Base-by-base conservation (phyloP, 2,329 filamentous ascomycete genomes). In the Sporothrix schenckii region DNA sequence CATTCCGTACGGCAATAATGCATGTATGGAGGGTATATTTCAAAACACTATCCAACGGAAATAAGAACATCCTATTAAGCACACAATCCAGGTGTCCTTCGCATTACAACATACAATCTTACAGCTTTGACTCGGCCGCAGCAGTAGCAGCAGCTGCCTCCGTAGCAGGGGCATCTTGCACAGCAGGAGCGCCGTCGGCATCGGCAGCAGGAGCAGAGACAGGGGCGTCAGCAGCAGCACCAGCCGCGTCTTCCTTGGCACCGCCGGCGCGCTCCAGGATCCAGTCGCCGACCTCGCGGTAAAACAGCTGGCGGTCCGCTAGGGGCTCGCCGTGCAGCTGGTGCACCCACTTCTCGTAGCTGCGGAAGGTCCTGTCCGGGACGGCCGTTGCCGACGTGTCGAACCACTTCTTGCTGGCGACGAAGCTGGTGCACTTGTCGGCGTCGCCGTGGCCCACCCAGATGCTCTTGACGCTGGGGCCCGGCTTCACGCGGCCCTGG, bases 321-420 rank as follows among this genome's bases (percentile, higher is more conserved):
- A 74, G 75, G 1, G 71, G 77, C 71, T 92, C 89, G 0, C 84
- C 82, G 77, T 91, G 89, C 73, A 92, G 79, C 81, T 92, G 90
- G 80, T 97, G 94, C 78, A 88, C 93, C 77, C 86, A 91, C 11
- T 91, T 93, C 41, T 91, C 87, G 78, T 95, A 97, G 24, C 83
- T 80, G 81, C 88, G 91, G 77, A 92, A 89, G 73, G 85, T 86
- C 77, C 88, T 91, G 78, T 96, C 92, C 75, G 85, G 81, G 7
- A 91, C 82, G 66, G 81, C 79, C 34, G 85, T 81, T 73, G 86
- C 81, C 44, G 69, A 61, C 24, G 34, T 21, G 27, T 89, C 86
- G 72, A 89, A 87, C 79, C 91, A 92, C 70, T 81, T 84, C 80
- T 88, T 87, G 70, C 87, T 89, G 1, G 87, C 88, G 10, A 86